Conservation (phyloP, 139 green algal species). For the Pseudopediastrum boryanum region DNA sequence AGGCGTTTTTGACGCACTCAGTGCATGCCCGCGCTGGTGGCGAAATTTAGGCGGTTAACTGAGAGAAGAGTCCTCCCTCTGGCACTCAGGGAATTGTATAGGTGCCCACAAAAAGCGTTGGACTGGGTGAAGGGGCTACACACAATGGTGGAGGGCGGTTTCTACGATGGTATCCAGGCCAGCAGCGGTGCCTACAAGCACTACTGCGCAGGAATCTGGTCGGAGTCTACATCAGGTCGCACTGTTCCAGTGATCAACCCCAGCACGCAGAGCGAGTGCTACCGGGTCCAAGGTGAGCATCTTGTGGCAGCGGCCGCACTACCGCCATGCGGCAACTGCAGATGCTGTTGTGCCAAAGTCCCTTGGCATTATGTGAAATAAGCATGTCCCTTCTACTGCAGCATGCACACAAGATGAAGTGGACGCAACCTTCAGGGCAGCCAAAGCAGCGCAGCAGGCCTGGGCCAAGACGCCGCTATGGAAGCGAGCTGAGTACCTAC, state of each 20-base stretch:
- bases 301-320: not conserved
- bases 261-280: constrained; percentile 62
- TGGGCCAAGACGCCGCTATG: constrained; percentile 91
- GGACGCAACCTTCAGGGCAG: constrained; percentile 76
- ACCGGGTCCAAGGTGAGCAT: constrained; percentile 77
- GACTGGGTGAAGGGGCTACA: too few species aligned
- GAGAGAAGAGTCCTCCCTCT: too few species aligned
- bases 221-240: constrained; percentile 70
- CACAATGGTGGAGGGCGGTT: too few species aligned
- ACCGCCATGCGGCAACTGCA: not conserved
- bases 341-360: not conserved
- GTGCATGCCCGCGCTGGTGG: too few species aligned
- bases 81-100: too few species aligned
- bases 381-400: constrained; percentile 32
- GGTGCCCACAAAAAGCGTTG: too few species aligned
- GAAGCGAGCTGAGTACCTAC: constrained; percentile 85
- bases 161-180: too few species aligned
- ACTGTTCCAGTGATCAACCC: constrained; percentile 80
- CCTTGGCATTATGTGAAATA: not conserved
- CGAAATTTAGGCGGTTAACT: too few species aligned
- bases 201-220: constrained; percentile 83
- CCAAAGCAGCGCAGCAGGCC: constrained; percentile 81
- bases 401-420: constrained; percentile 92
- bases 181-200: constrained; percentile 76
- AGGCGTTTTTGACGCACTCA: too few species aligned